Base-by-base conservation (phyloP, 1,284 basidiomycete species). In the Xerocomus nothofagi region DNA sequence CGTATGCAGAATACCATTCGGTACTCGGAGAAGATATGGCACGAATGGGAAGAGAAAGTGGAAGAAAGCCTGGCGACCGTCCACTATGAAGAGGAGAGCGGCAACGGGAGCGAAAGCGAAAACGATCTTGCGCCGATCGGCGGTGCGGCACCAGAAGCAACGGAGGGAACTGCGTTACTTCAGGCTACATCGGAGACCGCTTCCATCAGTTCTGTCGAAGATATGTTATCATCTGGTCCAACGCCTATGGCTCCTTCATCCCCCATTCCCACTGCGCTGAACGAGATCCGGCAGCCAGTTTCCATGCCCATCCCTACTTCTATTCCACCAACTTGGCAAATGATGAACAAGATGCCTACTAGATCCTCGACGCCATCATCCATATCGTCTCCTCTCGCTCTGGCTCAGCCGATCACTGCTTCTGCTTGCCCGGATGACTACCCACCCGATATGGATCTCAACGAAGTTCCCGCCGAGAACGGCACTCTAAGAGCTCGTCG, bases 1-100 rank as follows among this genome's bases (percentile, higher is more conserved):
- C 88, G 97, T 36, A 88, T 99, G 86, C 91, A 97, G 71, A 98
- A 98, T 67, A 98, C 94, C 21, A 97, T 99, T 58, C 80, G 93
- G 53, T 99, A 99, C 70, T 88, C 93, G 30, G 97, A 99, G 73
- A 97, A 97, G 72, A 91, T 98, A 23, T 86, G 97, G 69, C 88
- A 90, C 60, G 97, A 99, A 70, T 99, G 96, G 94, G 91, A 98
- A 67, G 90, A 91, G 66, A 86, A 84, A 60, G 89, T 98, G 24
- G 88, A 79, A 48, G 74, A 78, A 58, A 76, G 80, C 38, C 70
- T 98, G 34, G 82, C 79, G 3, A 78, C 78, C 24, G 44, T 55
- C 26, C 73, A 79, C 34, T 79, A 82, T 4, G 83, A 62, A 17
- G 75, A 73, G 36, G 71, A 74, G 7, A 76, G 73, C 37, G 75